Evolutionary conservation across 2,329 filamentous ascomycete species (phyloP), one percentile per base, ranked within the genome.

Genomic region (Colletotrichum higginsianum): DNA sequence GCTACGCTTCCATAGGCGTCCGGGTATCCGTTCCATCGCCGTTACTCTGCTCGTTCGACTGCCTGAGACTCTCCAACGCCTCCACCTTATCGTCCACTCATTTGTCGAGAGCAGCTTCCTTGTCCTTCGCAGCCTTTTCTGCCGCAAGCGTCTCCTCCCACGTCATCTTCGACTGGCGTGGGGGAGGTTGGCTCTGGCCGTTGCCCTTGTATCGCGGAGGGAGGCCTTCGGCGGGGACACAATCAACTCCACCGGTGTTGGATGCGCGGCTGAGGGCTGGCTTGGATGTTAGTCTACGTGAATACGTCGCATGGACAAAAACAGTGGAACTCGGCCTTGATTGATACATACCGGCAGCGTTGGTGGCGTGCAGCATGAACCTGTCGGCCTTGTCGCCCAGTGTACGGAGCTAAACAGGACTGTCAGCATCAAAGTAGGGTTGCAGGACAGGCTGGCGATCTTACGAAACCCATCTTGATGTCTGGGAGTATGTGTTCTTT

Each of bases 121-220:
- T 58, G 23, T 46, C 60, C 44, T 57, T 52, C 1, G 52, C 23
- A 13, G 52, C 60, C 35, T 64, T 64, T 18, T 68, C 35, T 7
- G 42, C 60, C 21, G 56, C 66, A 7, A 64, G 52, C 1, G 60
- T 68, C 15, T 64, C 60, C 1, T 38, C 16, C 66, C 66, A 68
- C 4, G 66, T 68, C 66, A 57, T 64, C 16, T 64, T 68, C 12
- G 66, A 68, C n/a, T 57, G 35, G 35, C 66, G 52, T 3, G 66
- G 66, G 4, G 66, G 66, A 4, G 66, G 60, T 13, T 68, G 44
- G 13, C 60, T 30, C 26, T 46, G 42, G 23, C 63, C 63, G 26
- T 53, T 16, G 26, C 50, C 40, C 30, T 71, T 71, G 40, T 35
- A 49, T 8, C 49, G 26, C 4, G 9, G 18, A 9, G 64, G 40